Base-by-base conservation (phyloP, 176 grass and related monocot species). In the Musa itinerans region DNA sequence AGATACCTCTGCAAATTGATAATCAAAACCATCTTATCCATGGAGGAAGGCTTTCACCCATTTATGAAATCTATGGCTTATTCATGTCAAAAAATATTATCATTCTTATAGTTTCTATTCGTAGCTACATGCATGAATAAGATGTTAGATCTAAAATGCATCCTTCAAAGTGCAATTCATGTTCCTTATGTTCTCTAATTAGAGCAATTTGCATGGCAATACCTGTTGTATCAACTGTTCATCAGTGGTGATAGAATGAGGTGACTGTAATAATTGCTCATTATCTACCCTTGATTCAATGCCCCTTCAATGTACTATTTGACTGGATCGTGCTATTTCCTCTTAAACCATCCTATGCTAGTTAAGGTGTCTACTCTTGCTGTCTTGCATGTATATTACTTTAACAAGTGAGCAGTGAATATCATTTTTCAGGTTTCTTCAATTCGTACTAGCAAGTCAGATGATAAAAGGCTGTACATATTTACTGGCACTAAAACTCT, bases 401-500 rank as follows among this genome's bases (percentile, higher is more conserved):
- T 22, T 64, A 66, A 65, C 75, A 65, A 65, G 43, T 52, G 58
- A 76, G 59, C 43, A 53, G 20, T 77, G 49, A 53, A 77, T 43
- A 50, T 53, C 13, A 58, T 56, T 77, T 70, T 87, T 85, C 80
- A 97, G 93, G 90, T 97, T 55, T 97, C 93, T 10, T 90, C 93
- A 14, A 87, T 97, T 75, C 90, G 93, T 19, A 75, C 82, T 63
- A 97, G 93, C 88, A 97, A 90, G 72, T 97, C 93, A n/a, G 93
- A 97, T 90, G 93, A 97, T 55, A 97, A 97, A 87, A 92, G 90
- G 79, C 77, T 97, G 63, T 97, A 92, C 78, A 97, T 97, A 85
- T 97, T 92, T 74, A 92, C 87, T 73, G 93, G 93, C 22, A 97
- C 87, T 1, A 97, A 97, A 80, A 93, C 90, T 2, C 79, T 97